Conservation (phyloP, 768 basidiomycete genomes). For the Leccinum imitatum region DNA sequence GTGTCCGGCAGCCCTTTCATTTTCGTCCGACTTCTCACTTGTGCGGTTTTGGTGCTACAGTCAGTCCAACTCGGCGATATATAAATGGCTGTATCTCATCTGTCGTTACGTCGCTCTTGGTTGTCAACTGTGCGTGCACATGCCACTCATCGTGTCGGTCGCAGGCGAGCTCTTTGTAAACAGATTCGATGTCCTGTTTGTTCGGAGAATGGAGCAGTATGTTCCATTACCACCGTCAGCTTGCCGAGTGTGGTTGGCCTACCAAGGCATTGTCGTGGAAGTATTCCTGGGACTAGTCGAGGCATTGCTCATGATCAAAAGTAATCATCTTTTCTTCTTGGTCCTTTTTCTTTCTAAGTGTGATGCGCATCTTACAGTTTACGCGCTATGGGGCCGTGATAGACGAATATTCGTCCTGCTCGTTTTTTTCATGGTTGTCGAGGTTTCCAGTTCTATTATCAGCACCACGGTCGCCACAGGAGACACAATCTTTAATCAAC, state of each 20-base stretch:
- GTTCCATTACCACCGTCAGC: background rate
- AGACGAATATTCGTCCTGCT: constrained; percentile 5
- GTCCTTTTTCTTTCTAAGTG: background rate
- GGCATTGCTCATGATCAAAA: constrained; percentile 11
- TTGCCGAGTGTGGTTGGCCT: constrained; percentile 11
- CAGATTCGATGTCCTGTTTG: constrained; percentile 5
- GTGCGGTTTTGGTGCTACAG: background rate
- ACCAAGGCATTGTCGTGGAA: constrained; percentile 6
- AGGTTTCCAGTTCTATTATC: constrained; percentile 2
- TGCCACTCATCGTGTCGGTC: background rate
- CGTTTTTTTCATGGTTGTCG: constrained; percentile 1
- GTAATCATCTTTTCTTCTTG: background rate
- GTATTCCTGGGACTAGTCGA: constrained; percentile 12
- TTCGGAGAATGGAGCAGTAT: constrained; percentile 6
- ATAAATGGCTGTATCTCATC: constrained; percentile 13
- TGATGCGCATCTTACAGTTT: constrained; percentile 1
- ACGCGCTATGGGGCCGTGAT: constrained; percentile 6
- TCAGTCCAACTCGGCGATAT: background rate
- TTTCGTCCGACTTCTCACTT: background rate
- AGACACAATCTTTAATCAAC: constrained; percentile 3
- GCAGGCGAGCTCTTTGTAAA: background rate
- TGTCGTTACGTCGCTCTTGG: constrained; percentile 9
- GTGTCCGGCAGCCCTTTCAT: background rate
- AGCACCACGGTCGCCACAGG: background rate
- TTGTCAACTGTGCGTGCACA: constrained; percentile 9